phyloP scores from a whole-genome alignment of 495 filamentous ascomycete species.

The Chlorociboria aeruginascens region DNA sequence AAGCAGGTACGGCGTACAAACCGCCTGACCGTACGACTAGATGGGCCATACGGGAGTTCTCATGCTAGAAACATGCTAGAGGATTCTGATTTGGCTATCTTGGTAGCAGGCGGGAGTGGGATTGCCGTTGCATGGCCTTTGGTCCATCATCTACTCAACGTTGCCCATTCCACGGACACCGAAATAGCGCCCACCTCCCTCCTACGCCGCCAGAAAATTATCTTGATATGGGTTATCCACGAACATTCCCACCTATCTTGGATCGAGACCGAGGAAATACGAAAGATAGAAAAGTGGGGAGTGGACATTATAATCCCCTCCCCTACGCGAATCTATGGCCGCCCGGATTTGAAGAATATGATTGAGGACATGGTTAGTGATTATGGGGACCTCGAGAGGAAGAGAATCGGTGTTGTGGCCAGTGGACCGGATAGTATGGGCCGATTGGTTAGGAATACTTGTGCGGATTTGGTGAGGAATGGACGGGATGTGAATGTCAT shows the following conservation, averaged over 20 bases:
- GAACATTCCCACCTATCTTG: slow-evolving; percentile 35
- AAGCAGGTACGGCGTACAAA: slow-evolving; percentile 30
- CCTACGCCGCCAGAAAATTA: slow-evolving; percentile 25
- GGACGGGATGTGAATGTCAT: slow-evolving; percentile 29
- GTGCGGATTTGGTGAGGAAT: slow-evolving; percentile 29
- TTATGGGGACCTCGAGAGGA: slow-evolving; percentile 7
- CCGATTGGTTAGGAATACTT: slow-evolving; percentile 37
- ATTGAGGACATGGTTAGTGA: slow-evolving; percentile 21
- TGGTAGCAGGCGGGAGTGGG: slow-evolving; percentile 53
- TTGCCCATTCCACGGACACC: neutral
- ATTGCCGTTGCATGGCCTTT: slow-evolving; percentile 47
- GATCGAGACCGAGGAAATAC: slow-evolving; percentile 33
- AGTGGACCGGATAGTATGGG: slow-evolving; percentile 45
- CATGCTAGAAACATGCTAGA: slow-evolving; percentile 30
- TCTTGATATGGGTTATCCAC: slow-evolving; percentile 48
- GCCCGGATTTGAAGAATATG: slow-evolving; percentile 34
- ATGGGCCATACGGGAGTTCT: slow-evolving; percentile 48
- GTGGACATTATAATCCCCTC: slow-evolving; percentile 36
- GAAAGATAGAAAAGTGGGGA: slow-evolving; percentile 31
- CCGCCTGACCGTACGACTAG: slow-evolving; percentile 28
- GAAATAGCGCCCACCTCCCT: slow-evolving; percentile 6
- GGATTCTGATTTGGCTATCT: slow-evolving; percentile 29
- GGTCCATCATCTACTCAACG: slow-evolving; percentile 27
- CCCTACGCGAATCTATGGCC: slow-evolving; percentile 36
- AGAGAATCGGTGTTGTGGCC: slow-evolving; percentile 33